Percentiles rank a stretch among this genome's conserved stretches.
Conservation (phyloP, 176 grass and related monocot genomes). For the Zea luxurians region DNA sequence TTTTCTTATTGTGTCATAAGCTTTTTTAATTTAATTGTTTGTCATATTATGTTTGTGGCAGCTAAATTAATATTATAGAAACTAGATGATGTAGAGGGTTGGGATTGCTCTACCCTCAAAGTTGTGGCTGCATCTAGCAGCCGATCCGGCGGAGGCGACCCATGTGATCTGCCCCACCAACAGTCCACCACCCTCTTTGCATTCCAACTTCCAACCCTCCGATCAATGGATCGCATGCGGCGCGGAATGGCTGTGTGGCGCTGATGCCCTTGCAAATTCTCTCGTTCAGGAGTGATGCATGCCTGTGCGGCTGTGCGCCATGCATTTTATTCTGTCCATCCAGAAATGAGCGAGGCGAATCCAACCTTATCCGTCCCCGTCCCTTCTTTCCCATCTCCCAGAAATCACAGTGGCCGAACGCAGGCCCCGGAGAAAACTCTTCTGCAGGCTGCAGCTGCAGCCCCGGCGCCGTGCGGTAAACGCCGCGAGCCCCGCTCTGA, state of each 20-base stretch:
- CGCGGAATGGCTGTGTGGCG: neutral
- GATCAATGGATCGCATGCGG: neutral
- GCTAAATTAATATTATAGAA: too few relatives aligned
- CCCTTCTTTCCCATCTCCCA: too few relatives aligned
- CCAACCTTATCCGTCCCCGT: constrained; percentile 24
- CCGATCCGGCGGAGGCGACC: too few relatives aligned
- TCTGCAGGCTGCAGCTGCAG: neutral
- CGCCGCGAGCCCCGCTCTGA: neutral
- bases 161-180: too few relatives aligned
- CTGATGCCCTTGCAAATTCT: neutral
- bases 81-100: too few relatives aligned
- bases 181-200: too few relatives aligned
- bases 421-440: neutral
- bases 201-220: too few relatives aligned
- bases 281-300: neutral
- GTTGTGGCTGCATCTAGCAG: too few relatives aligned
- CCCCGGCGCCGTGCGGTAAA: neutral
- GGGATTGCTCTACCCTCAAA: too few relatives aligned
- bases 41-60: too few relatives aligned
- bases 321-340: constrained; percentile 8
- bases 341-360: neutral
- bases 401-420: neutral
- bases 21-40: too few relatives aligned
- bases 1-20: too few relatives aligned
- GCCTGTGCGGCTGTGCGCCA: neutral